A percentile compares a stretch with the other conserved stretches of the same genome.
Conservation (phyloP, 768 basidiomycete genomes). For the Gelatoporia subvermispora region DNA sequence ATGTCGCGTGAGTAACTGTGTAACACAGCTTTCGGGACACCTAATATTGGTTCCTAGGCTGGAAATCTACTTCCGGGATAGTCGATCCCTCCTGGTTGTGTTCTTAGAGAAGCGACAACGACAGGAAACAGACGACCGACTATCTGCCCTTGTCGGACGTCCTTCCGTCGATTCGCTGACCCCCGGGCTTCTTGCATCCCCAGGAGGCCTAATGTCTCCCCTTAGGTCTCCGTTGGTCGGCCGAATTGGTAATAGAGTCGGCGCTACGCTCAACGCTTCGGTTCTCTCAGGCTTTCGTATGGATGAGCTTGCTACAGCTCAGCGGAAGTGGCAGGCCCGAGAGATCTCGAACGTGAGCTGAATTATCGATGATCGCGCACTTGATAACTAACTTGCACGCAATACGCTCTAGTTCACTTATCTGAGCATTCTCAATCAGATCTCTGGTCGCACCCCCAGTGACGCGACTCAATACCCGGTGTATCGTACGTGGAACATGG, state of each 20-base stretch:
- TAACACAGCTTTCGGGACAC: slow-evolving; percentile 1
- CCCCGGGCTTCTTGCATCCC: slow-evolving; percentile 50
- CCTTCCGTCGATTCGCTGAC: slow-evolving; percentile 32
- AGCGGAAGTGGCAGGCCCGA: slow-evolving; percentile 80
- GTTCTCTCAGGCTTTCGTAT: slow-evolving; percentile 43
- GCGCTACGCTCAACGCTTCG: slow-evolving; percentile 33
- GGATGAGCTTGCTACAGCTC: slow-evolving; percentile 68
- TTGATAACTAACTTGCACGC: not conserved
- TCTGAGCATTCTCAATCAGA: slow-evolving; percentile 83
- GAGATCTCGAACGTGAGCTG: slow-evolving; percentile 83
- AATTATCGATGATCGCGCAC: not conserved
- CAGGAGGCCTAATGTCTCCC: slow-evolving; percentile 29
- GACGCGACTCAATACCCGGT: slow-evolving; percentile 95
- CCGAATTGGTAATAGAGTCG: slow-evolving; percentile 31
- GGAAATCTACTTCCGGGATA: slow-evolving; percentile 92
- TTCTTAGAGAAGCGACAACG: slow-evolving; percentile 69
- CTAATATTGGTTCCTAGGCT: slow-evolving; percentile 39
- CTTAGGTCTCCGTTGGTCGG: slow-evolving; percentile 53
- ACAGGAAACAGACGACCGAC: slow-evolving; percentile 50
- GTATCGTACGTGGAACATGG: slow-evolving; percentile 52
- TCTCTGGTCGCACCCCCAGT: slow-evolving; percentile 88
- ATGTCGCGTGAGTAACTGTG: slow-evolving; percentile 78
- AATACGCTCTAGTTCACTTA: slow-evolving; percentile 67
- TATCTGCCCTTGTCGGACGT: slow-evolving; percentile 40
- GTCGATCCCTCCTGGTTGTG: slow-evolving; percentile 79